These are phyloP conservation scores for Pseudozyma thailandica DNA, from an alignment of 1,284 basidiomycete species.

Conservation along the genomic window DNA sequence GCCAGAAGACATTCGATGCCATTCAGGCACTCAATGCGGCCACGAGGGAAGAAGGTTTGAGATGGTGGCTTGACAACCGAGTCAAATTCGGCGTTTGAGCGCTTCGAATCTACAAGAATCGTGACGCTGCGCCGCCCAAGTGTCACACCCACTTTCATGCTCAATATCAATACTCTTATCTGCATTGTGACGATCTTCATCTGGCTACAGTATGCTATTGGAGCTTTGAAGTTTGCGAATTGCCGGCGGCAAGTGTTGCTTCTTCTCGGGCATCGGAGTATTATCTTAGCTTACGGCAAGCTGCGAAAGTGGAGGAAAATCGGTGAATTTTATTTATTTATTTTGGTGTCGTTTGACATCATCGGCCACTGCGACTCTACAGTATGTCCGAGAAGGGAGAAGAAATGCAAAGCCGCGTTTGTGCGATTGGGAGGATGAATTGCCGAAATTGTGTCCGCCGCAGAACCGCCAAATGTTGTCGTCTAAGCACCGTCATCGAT, in stretches of 20 bases:
- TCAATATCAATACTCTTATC: too few species aligned
- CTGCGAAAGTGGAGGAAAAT: background rate
- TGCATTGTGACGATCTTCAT: background rate
- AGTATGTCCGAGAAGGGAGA: too few species aligned
- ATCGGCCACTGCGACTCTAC: conserved; percentile 4
- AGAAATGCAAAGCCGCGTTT: conserved; percentile 1
- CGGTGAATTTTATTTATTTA: background rate
- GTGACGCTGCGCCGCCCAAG: too few species aligned
- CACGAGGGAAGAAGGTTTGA: conserved; percentile 61
- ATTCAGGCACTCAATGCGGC: conserved; percentile 61
- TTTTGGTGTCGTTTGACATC: conserved; percentile 43
- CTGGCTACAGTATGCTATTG: too few species aligned
- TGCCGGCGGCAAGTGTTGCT: too few species aligned
- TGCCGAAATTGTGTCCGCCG: background rate
- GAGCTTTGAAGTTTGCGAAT: too few species aligned
- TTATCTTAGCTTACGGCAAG: too few species aligned
- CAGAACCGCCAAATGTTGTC: background rate
- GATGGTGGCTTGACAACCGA: conserved; percentile 65
- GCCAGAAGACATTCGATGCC: conserved; percentile 55
- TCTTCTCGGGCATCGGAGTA: too few species aligned
- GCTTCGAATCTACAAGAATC: too few species aligned
- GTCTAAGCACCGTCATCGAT: too few species aligned
- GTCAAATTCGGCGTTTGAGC: conserved; percentile 53
- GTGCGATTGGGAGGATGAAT: too few species aligned
- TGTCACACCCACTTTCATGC: too few species aligned